Percentiles rank a stretch among this genome's conserved stretches.
Evolutionary conservation across 192 early-diverging fungal species (phyloP).

Genomic region (Coemansia sp.): DNA sequence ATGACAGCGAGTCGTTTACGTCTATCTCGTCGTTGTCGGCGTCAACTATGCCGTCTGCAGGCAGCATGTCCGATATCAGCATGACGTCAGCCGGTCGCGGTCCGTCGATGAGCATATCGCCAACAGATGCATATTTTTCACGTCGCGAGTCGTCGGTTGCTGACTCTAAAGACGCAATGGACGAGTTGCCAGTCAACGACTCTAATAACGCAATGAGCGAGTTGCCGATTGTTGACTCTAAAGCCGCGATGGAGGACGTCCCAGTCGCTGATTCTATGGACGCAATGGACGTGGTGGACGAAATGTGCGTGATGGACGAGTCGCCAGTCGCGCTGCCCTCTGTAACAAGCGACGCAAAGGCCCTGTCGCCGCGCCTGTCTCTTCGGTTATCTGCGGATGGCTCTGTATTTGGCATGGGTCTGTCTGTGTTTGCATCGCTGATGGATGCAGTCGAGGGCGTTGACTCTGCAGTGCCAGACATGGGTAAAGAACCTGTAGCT

Average conservation of each 20-base stretch:
- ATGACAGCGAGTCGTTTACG: constrained; percentile 4
- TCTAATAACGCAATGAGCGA: too few species aligned
- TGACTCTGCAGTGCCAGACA: neutral
- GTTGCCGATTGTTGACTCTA: too few species aligned
- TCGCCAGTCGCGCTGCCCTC: too few species aligned
- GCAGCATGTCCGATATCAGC: constrained; percentile 9
- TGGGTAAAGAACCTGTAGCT: neutral
- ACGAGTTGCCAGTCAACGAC: too few species aligned
- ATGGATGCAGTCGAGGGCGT: neutral
- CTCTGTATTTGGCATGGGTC: constrained; percentile 27
- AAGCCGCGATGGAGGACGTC: too few species aligned
- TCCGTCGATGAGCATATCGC: constrained; percentile 9
- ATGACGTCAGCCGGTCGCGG: constrained; percentile 2
- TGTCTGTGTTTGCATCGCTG: constrained; percentile 26
- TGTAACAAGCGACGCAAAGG: too few species aligned
- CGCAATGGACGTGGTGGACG: too few species aligned
- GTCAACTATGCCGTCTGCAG: neutral
- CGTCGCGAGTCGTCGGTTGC: too few species aligned
- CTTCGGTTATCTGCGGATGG: constrained; percentile 40
- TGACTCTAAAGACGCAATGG: too few species aligned
- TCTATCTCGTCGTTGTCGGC: constrained; percentile 18
- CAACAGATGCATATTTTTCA: neutral
- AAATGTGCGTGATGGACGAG: too few species aligned
- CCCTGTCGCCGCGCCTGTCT: constrained; percentile 28
- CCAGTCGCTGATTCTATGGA: too few species aligned